These are phyloP conservation scores for Lotmaria passim DNA, from an alignment of 208 protist species.

Conservation along the genomic window DNA sequence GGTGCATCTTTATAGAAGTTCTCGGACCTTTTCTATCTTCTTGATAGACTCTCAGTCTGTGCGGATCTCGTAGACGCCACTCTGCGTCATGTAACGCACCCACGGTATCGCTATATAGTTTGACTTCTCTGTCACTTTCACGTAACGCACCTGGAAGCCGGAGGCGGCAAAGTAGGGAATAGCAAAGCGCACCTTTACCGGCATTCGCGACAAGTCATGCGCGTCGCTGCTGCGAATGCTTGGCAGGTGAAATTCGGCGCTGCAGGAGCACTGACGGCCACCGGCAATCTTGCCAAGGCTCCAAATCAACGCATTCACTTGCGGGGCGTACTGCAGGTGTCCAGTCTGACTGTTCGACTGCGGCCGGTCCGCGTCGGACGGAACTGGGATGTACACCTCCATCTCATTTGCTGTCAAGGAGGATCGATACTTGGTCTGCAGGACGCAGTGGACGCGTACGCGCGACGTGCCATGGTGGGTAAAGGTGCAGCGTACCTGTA, in stretches of 20 bases:
- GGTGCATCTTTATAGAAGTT: too few species aligned
- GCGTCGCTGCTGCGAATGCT: conserved; percentile 88
- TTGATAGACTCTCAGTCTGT: conserved; percentile 75
- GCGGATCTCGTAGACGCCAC: conserved; percentile 96
- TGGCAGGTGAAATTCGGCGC: conserved; percentile 96
- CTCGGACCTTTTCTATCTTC: neutral
- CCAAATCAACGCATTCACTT: conserved; percentile 97
- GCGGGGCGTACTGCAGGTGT: conserved; percentile 96
- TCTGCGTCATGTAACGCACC: conserved; percentile 99
- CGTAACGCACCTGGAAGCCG: conserved; percentile 98
- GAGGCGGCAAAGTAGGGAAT: conserved; percentile 99
- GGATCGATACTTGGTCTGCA: conserved; percentile 93
- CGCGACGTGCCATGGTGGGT: conserved; percentile 91
- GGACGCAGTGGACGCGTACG: conserved; percentile 95
- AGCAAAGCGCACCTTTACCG: conserved; percentile 98
- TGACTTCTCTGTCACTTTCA: conserved; percentile 98
- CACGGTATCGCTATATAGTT: conserved; percentile 97
- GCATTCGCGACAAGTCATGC: conserved; percentile 75
- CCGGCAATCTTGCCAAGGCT: conserved; percentile 97
- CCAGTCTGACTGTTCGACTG: conserved; percentile 92
- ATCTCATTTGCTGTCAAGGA: conserved; percentile 96
- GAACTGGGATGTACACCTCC: conserved; percentile 97
- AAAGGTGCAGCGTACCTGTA: conserved; percentile 91
- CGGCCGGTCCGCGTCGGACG: conserved; percentile 96
- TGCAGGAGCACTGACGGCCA: conserved; percentile 92